Evolutionary conservation across 441 rosid genomes (phyloP), one percentile per base, ranked within the genome.

Genomic region (Biscutella laevigata): DNA sequence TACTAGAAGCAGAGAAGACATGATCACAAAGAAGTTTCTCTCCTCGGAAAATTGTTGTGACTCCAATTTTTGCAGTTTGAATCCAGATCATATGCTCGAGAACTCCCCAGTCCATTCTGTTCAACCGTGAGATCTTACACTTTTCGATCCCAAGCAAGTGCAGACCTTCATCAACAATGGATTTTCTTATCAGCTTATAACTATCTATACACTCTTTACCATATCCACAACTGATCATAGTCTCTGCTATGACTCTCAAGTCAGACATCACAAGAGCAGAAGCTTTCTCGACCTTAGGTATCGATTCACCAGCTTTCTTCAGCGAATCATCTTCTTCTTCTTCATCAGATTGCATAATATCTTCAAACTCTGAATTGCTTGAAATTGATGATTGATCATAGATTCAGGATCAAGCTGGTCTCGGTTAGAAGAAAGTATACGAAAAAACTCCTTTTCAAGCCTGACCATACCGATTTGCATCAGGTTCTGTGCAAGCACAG

Each of bases 1-100:
- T 45, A n/a, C 60, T n/a, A 2, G 82, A 72, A 27, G 74, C 61
- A 12, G 86, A 54, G 55, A 77, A 77, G 6, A 82, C 78, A 1
- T 74, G 64, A 45, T 82, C 83, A 16, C 81, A 77, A n/a, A 76
- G 75, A 22, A 60, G 54, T 24, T 74, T 73, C 58, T 82, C 89
- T 15, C 82, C 80, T 0, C 14, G 30, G 6, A 82, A 74, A 63
- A 77, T 58, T 7, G 66, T 64, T 53, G 61, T 72, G 41, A 82
- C 80, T 0, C 75, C 77, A 22, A 77, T 69, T 45, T 64, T 75
- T 45, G 49, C 67, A 26, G 82, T 77, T 43, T 44, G 58, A 64
- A 72, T 38, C 89, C 89, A 82, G 53, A 77, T 64, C 40, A 49
- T 28, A 7, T 4, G 32, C 45, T 77, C 78, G 2, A 59, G 37